These are phyloP conservation scores for Ophiocordyceps sinensis DNA, from an alignment of 2,329 filamentous ascomycete species.

Conservation along the genomic window DNA sequence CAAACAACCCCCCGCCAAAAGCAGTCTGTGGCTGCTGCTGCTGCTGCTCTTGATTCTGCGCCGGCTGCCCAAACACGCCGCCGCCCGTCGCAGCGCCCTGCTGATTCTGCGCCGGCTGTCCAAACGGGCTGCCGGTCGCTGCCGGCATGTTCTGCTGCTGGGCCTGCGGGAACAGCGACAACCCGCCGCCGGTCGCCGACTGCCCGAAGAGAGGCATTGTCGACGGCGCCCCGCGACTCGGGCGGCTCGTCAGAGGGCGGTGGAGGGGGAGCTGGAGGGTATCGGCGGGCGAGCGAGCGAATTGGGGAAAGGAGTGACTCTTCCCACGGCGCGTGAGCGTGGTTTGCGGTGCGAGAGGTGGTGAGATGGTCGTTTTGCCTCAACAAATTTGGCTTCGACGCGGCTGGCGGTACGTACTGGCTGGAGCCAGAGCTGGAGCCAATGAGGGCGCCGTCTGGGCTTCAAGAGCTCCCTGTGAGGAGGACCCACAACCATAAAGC, in stretches of 20 bases:
- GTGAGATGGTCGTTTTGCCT: background rate
- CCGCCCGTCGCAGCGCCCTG: constrained; percentile 8
- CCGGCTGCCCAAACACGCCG: constrained; percentile 17
- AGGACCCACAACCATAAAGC: background rate
- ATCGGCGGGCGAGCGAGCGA: background rate
- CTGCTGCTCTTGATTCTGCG: constrained; percentile 2
- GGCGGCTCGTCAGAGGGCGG: background rate
- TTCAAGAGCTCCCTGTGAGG: background rate
- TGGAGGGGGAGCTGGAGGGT: background rate
- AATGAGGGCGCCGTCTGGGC: constrained; percentile 11
- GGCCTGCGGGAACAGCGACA: constrained; percentile 5
- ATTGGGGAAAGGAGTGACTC: background rate
- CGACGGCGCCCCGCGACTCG: background rate
- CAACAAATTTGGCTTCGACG: constrained; percentile 17
- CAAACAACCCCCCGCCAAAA: constrained; percentile 4
- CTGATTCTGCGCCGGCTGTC: constrained; percentile 3
- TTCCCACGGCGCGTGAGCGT: background rate
- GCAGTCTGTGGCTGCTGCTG: constrained; percentile 1
- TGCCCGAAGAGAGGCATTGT: constrained; percentile 22
- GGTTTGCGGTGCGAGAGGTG: background rate
- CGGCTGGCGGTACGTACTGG: constrained; percentile 12
- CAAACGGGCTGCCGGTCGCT: background rate
- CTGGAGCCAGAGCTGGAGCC: constrained; percentile 15
- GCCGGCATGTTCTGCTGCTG: background rate
- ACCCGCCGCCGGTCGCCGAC: constrained; percentile 9